phyloP scores from a whole-genome alignment of 202 grass and related monocot genomes.

The Zizania palustris region DNA sequence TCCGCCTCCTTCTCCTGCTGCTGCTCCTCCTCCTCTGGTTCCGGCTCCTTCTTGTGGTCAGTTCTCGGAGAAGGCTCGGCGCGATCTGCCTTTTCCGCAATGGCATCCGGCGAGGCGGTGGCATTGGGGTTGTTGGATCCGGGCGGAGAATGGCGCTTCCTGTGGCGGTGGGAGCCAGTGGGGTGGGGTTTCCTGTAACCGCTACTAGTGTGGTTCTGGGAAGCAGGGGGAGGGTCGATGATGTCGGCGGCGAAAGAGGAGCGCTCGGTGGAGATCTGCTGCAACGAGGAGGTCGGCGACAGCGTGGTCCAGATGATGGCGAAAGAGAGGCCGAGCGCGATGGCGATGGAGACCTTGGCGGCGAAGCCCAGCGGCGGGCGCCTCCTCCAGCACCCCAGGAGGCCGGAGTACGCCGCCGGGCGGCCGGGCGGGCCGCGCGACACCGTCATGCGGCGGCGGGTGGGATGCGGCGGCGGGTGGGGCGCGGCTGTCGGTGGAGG shows the following conservation, averaged over 20 bases:
- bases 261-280: constrained; percentile 69
- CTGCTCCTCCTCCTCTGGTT: constrained; percentile 48
- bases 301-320: constrained; percentile 70
- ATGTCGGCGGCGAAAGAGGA: constrained; percentile 71
- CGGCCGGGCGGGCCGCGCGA: constrained; percentile 39
- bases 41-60: constrained; percentile 39
- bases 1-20: constrained; percentile 59
- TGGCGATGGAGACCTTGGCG: constrained; percentile 74
- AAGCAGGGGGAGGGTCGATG: constrained; percentile 43
- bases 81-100: constrained; percentile 45
- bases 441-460: constrained; percentile 56
- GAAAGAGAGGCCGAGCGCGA: constrained; percentile 81
- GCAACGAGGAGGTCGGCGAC: constrained; percentile 63
- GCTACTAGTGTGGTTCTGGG: constrained; percentile 7
- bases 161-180: constrained; percentile 29
- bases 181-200: constrained; percentile 43
- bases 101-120: constrained; percentile 37
- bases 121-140: constrained; percentile 49
- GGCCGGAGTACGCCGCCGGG: constrained; percentile 25
- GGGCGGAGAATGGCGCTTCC: constrained; percentile 43
- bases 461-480: constrained; percentile 20
- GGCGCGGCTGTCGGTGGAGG: constrained; percentile 44
- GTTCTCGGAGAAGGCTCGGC: constrained; percentile 26
- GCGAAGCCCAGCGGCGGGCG: constrained; percentile 65
- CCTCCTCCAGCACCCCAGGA: constrained; percentile 56